Conservation (phyloP, 2,329 filamentous ascomycete genomes). For the Diaporthe sp. region DNA sequence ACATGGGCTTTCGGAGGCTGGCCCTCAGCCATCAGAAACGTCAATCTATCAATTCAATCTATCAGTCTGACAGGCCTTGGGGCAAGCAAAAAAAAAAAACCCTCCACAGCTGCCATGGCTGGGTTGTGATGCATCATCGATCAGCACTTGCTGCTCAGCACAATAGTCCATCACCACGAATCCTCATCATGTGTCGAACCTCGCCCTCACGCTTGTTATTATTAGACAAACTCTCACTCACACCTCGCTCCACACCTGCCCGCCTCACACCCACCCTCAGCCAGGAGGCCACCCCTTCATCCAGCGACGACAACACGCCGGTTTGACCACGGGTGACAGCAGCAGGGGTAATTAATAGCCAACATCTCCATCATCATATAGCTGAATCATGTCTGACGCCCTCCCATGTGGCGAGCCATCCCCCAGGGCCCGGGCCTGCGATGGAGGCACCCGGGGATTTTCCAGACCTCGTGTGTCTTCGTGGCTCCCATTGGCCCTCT, state of each 20-base stretch:
- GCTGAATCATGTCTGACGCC: constrained; percentile 14
- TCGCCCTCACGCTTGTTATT: neutral
- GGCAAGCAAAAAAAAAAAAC: neutral
- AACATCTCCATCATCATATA: neutral
- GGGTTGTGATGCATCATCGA: neutral
- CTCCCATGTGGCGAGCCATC: constrained; percentile 11
- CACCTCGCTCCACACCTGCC: neutral
- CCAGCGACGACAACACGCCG: neutral
- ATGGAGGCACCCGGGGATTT: constrained; percentile 26
- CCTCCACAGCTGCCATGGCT: neutral
- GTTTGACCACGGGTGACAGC: neutral
- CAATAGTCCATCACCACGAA: neutral
- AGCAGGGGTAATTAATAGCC: neutral
- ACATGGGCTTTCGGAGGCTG: constrained; percentile 17
- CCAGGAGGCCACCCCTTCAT: neutral
- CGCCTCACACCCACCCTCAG: neutral
- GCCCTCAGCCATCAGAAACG: constrained; percentile 1
- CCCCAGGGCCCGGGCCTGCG: constrained; percentile 5
- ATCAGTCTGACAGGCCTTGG: neutral
- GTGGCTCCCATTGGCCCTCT: constrained; percentile 32
- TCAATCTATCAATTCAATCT: neutral
- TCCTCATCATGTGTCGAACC: constrained; percentile 16
- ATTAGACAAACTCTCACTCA: neutral
- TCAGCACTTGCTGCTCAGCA: neutral
- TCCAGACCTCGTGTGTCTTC: neutral